phyloP scores from a whole-genome alignment of 345 rosid species.

The Cardamine resedifolia region DNA sequence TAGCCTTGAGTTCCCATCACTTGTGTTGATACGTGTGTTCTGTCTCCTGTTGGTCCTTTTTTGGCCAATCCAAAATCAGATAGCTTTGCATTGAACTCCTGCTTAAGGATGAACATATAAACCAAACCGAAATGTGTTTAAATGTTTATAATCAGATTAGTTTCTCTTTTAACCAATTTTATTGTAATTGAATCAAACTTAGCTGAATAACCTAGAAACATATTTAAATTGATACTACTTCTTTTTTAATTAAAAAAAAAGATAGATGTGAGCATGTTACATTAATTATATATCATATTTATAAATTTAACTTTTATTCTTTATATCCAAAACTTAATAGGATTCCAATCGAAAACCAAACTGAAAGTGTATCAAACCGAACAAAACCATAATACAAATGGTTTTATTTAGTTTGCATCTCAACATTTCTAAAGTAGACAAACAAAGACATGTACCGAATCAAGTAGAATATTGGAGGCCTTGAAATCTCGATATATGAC shows the following conservation, averaged over 20 bases:
- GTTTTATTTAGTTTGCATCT: not conserved
- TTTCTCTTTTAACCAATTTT: not conserved
- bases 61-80: slow-evolving; percentile 95
- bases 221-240: too few relatives aligned
- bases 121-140: not conserved
- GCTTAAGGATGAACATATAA: slow-evolving; percentile 28
- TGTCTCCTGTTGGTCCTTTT: slow-evolving; percentile 80
- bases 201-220: not conserved
- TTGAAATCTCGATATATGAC: slow-evolving; percentile 93
- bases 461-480: slow-evolving; percentile 87
- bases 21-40: slow-evolving; percentile 86
- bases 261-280: too few relatives aligned
- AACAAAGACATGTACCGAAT: too few relatives aligned
- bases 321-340: too few relatives aligned
- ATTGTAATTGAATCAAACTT: not conserved
- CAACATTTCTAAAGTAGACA: too few relatives aligned
- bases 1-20: slow-evolving; percentile 92
- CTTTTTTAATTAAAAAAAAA: too few relatives aligned
- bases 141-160: not conserved
- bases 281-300: too few relatives aligned
- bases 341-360: too few relatives aligned
- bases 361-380: not conserved
- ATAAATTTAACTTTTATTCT: too few relatives aligned
- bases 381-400: not conserved
- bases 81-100: slow-evolving; percentile 82